These are phyloP conservation scores for Boletus rex-veris DNA, from an alignment of 768 basidiomycete species.

Conservation along the genomic window DNA sequence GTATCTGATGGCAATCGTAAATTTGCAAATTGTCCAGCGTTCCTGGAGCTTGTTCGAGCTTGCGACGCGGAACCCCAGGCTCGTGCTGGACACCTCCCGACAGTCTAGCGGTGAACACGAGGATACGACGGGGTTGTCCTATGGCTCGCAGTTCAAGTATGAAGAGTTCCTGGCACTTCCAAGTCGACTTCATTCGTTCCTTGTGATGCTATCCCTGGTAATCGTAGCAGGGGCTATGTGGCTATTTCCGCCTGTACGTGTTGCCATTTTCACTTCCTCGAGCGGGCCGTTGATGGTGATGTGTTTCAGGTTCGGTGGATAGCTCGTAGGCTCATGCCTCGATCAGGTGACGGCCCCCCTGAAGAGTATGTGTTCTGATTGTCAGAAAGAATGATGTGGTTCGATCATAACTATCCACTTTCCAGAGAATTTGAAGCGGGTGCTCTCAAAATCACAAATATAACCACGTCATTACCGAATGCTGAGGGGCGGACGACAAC, in stretches of 20 bases:
- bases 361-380: slow-evolving; percentile 45
- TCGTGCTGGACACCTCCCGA: slow-evolving; percentile 10
- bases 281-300: neutral
- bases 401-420: neutral
- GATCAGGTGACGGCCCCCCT: slow-evolving; percentile 60
- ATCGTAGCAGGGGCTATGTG: slow-evolving; percentile 25
- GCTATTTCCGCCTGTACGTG: slow-evolving; percentile 37
- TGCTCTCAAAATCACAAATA: slow-evolving; percentile 59
- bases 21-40: slow-evolving; percentile 51
- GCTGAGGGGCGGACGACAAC: slow-evolving; percentile 37
- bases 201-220: slow-evolving; percentile 35
- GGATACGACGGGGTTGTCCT: slow-evolving; percentile 32
- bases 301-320: slow-evolving; percentile 48
- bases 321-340: slow-evolving; percentile 45
- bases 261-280: neutral
- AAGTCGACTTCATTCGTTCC: slow-evolving; percentile 38
- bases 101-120: slow-evolving; percentile 17
- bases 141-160: slow-evolving; percentile 74
- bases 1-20: slow-evolving; percentile 44
- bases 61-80: slow-evolving; percentile 17
- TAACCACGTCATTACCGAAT: slow-evolving; percentile 57
- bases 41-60: slow-evolving; percentile 51
- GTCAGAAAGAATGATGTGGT: neutral
- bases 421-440: slow-evolving; percentile 58
- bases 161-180: slow-evolving; percentile 59